Base-by-base conservation (phyloP, 2,329 filamentous ascomycete species). In the Colletotrichum salicis region DNA sequence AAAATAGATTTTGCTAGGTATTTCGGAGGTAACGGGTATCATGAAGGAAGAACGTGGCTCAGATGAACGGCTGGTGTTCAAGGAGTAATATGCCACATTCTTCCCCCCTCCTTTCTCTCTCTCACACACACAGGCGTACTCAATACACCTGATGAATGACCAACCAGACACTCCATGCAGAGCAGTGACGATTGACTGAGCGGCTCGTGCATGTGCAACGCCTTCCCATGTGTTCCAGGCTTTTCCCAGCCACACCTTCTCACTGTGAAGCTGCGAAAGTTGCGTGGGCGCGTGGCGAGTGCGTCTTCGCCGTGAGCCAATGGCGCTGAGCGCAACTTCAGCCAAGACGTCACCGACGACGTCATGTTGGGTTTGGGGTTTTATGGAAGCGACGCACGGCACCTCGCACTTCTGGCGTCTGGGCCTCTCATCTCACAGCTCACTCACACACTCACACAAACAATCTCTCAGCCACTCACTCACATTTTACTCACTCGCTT, bases 301-400 rank as follows among this genome's bases (percentile, higher is more conserved):
- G 64, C 68, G 57, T 71, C 63, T 24, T 13, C 37, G 61, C 33
- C 37, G 56, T 5, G 24, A 54, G 70, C 71, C 73, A 72, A 74
- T 74, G 59, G 19, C 6, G 5, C 41, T 1, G 19, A 19, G 7
- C 19, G 41, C 41, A 10, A n/a, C 19, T 12, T 33, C 10, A 13
- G 52, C 41, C 60, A 41, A 59, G 68, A 74, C 73, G 73, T 74
- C 73, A 74, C 68, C 48, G 52, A 72, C 64, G 56, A 73, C 73
- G 73, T 74, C 73, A 74, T 71, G 27, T 37, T 35, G 37, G 51
- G 15, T 22, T 13, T 35, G 33, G 33, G 33, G 31, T 33, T n/a
- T 29, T 29, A 37, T 7, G 13, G 51, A 27, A 12, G 51, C 56
- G 48, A 56, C 45, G 35, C 22, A 35, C 31, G 10, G 64, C 55